Conservation (phyloP, 148 eudicot species). For the Amaranthus palmeri region DNA sequence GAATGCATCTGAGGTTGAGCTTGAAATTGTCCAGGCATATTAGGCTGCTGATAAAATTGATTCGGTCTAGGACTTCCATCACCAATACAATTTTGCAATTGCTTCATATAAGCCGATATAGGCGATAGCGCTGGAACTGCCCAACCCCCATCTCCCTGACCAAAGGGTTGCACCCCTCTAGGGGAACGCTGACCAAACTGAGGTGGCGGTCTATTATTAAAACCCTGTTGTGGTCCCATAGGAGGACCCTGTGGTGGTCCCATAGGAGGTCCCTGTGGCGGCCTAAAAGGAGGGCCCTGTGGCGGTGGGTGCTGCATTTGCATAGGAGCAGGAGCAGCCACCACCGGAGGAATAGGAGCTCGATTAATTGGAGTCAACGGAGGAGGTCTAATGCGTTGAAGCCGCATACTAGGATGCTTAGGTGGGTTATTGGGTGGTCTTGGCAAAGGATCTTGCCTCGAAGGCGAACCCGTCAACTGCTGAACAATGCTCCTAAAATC, state of each 20-base stretch:
- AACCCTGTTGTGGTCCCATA: not conserved
- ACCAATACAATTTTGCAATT: constrained; percentile 67
- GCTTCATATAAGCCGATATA: constrained; percentile 77
- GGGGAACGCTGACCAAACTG: constrained; percentile 62
- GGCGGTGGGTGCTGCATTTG: constrained; percentile 33
- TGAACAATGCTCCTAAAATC: constrained; percentile 93
- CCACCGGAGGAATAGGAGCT: constrained; percentile 44
- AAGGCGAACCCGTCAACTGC: constrained; percentile 82
- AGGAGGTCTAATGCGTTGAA: constrained; percentile 83
- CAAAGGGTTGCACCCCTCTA: constrained; percentile 32
- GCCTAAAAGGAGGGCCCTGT: no score
- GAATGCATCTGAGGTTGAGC: constrained; percentile 14
- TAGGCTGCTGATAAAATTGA: constrained; percentile 15
- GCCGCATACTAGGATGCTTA: constrained; percentile 59
- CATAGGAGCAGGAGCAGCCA: constrained; percentile 32
- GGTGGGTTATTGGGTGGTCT: constrained; percentile 72
- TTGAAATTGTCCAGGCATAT: constrained; percentile 17
- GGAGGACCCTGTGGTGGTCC: constrained; percentile 22
- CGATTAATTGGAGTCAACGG: constrained; percentile 54
- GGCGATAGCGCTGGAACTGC: constrained; percentile 70
- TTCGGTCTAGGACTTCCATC: constrained; percentile 44
- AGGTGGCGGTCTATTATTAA: constrained; percentile 32
- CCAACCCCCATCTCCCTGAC: constrained; percentile 38
- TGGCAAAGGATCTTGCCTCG: constrained; percentile 48
- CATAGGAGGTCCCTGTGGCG: constrained; percentile 29